Conservation (phyloP, 208 protist genomes). For the Herpetomonas tarakana region DNA sequence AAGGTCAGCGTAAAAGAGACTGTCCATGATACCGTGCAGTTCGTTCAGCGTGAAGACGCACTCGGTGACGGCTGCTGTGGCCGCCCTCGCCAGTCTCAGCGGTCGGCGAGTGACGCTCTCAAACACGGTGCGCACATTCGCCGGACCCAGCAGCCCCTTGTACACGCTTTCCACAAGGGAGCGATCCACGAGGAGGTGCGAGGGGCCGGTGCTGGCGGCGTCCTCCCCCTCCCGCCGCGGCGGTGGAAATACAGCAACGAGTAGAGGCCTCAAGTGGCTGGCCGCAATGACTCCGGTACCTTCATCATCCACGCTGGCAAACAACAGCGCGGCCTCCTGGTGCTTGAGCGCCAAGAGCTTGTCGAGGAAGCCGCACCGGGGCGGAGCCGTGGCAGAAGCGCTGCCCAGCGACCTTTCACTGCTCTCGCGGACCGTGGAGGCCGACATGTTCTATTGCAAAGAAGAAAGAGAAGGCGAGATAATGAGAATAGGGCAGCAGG, state of each 20-base stretch:
- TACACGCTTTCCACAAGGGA: constrained; percentile 15
- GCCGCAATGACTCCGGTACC: constrained; percentile 39
- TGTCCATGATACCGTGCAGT: constrained; percentile 36
- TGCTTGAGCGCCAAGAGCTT: constrained; percentile 50
- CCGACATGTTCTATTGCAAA: too few species aligned
- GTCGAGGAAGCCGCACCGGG: too few species aligned
- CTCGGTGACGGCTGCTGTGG: constrained; percentile 2
- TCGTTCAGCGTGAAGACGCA: constrained; percentile 33
- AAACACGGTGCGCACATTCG: constrained; percentile 17
- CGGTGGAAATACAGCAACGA: constrained; percentile 47
- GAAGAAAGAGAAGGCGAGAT: constrained; percentile 2
- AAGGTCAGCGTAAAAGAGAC: constrained; percentile 9
- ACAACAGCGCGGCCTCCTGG: constrained; percentile 58
- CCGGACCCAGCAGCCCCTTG: constrained; percentile 1
- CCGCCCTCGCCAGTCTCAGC: neutral
- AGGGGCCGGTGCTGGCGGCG: constrained; percentile 1
- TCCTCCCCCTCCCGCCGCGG: neutral
- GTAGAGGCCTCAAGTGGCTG: constrained; percentile 35
- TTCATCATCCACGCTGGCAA: constrained; percentile 52
- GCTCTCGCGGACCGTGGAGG: too few species aligned
- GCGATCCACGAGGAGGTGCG: constrained; percentile 4
- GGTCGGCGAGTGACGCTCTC: neutral
- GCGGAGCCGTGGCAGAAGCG: too few species aligned
- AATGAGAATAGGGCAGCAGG: too few species aligned
- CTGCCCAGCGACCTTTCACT: too few species aligned